These are phyloP conservation scores for Trebouxia sp. DNA, from an alignment of 139 green algal genomes.

Conservation along the genomic window DNA sequence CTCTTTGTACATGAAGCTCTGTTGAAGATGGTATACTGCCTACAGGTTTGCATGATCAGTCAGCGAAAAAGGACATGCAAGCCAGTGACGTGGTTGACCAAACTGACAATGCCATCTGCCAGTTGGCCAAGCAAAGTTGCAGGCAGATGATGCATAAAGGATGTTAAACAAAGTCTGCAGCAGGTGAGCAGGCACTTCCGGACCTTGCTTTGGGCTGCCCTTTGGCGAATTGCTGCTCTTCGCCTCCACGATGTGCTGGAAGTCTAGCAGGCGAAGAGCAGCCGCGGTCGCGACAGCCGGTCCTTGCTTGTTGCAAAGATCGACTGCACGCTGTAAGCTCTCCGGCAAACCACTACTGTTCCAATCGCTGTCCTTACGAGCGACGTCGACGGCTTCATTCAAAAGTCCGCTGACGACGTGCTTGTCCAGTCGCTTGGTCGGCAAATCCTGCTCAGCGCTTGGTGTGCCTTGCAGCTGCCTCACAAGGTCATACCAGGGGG, in stretches of 20 bases:
- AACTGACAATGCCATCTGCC: too few relatives aligned
- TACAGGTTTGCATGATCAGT: too few relatives aligned
- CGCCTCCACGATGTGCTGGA: constrained; percentile 4
- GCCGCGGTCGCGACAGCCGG: not conserved
- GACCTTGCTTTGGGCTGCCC: constrained; percentile 18
- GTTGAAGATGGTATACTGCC: not conserved
- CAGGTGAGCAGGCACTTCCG: not conserved
- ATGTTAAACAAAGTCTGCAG: too few relatives aligned
- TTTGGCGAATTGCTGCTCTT: constrained; percentile 13
- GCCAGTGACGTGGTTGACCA: too few relatives aligned
- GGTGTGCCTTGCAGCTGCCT: not conserved
- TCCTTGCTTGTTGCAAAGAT: constrained; percentile 22
- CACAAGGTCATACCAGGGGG: constrained; percentile 1
- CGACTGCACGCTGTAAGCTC: not conserved
- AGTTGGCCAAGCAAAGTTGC: not conserved
- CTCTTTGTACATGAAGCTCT: constrained; percentile 6
- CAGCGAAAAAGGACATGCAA: too few relatives aligned
- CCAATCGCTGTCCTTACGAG: constrained; percentile 13
- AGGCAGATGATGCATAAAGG: not conserved
- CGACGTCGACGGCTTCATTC: not conserved
- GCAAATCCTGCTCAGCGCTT: not conserved
- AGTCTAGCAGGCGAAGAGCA: constrained; percentile 14
- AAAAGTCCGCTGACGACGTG: not conserved
- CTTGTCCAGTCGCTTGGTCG: not conserved
- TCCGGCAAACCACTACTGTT: constrained; percentile 22